Conservation (phyloP, 1,139 yeast genomes). For the Casaregolazyma lundiana region DNA sequence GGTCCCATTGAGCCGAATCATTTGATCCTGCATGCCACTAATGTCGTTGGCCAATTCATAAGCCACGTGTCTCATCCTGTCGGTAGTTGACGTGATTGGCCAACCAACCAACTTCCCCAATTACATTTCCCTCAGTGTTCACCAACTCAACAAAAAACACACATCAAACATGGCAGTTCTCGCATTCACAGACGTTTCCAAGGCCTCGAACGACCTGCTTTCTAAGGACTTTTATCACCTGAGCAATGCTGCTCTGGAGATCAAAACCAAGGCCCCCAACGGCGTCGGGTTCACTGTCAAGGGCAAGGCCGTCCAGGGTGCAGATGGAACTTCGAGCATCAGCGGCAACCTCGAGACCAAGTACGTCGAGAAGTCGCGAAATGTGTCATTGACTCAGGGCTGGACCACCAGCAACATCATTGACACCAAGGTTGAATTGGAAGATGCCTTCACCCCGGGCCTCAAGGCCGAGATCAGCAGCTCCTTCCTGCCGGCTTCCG, state of each 20-base stretch:
- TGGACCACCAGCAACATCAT: constrained; percentile 94
- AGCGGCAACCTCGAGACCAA: constrained; percentile 90
- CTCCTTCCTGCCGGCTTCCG: constrained; percentile 78
- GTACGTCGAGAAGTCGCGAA: constrained; percentile 89
- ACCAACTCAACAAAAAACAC: not conserved
- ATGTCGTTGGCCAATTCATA: not conserved
- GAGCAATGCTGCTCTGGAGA: constrained; percentile 81
- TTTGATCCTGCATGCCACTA: too few species aligned
- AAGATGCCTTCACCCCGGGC: constrained; percentile 92
- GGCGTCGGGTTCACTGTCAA: constrained; percentile 93
- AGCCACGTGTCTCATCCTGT: not conserved
- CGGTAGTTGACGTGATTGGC: not conserved
- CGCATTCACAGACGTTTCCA: constrained; percentile 68
- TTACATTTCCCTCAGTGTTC: not conserved
- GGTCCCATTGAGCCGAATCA: too few species aligned
- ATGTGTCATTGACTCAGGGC: constrained; percentile 92
- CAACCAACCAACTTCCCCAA: not conserved
- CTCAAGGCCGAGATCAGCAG: constrained; percentile 91
- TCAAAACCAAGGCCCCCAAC: constrained; percentile 91
- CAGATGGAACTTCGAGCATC: constrained; percentile 62
- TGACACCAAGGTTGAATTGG: constrained; percentile 89
- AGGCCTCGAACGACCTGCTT: constrained; percentile 84
- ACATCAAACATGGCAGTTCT: constrained; percentile 32
- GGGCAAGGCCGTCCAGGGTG: constrained; percentile 71
- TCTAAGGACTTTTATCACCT: constrained; percentile 91